phyloP scores from a whole-genome alignment of 192 early-diverging fungal genomes.

The Linnemannia schmuckeri region DNA sequence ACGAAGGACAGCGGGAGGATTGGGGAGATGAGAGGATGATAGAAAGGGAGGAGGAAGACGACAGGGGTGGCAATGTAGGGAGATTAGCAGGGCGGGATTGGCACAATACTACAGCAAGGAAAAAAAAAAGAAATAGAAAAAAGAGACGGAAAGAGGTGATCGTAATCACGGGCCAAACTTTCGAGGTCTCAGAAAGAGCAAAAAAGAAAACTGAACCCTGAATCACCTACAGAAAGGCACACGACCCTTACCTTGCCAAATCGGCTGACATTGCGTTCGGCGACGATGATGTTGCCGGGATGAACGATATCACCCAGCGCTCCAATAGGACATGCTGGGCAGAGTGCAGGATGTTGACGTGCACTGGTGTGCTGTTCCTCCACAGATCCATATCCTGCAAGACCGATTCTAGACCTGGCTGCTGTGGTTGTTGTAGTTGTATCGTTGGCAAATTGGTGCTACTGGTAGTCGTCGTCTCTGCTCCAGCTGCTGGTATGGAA shows the following conservation, averaged over 20 bases:
- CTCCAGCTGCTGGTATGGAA: neutral
- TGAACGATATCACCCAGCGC: slow-evolving; percentile 53
- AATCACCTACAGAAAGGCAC: neutral
- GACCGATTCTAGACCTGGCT: slow-evolving; percentile 35
- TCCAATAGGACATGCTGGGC: slow-evolving; percentile 39
- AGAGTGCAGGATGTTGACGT: slow-evolving; percentile 46
- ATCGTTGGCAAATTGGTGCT: neutral
- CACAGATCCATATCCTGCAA: slow-evolving; percentile 48
- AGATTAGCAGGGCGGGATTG: slow-evolving; percentile 7
- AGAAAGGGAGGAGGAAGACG: neutral
- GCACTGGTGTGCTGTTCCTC: slow-evolving; percentile 46
- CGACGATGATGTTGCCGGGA: slow-evolving; percentile 10
- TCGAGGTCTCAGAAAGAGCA: neutral
- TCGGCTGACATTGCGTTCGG: slow-evolving; percentile 5
- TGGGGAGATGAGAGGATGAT: neutral
- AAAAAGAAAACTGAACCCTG: neutral
- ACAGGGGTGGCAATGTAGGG: neutral
- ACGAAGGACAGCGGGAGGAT: neutral
- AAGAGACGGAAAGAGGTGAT: too few species aligned
- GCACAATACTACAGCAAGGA: neutral
- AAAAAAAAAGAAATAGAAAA: neutral
- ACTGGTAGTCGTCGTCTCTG: neutral
- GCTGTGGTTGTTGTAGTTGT: slow-evolving; percentile 6
- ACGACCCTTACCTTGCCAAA: slow-evolving; percentile 28
- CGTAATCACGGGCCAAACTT: neutral